These are phyloP conservation scores for Umbelopsis ramanniana DNA, from an alignment of 192 early-diverging fungal genomes.

Conservation along the genomic window DNA sequence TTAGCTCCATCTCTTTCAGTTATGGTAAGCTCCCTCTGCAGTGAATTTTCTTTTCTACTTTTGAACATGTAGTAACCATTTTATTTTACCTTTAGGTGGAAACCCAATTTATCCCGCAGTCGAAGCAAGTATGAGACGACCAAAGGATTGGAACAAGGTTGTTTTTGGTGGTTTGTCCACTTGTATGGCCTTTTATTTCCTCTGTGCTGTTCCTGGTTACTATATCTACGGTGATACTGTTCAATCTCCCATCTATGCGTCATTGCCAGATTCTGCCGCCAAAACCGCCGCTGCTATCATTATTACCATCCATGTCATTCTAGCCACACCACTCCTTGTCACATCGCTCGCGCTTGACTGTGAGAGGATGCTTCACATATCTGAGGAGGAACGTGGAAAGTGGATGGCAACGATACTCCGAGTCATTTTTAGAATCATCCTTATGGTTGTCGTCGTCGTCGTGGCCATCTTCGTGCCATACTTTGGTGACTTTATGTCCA, in stretches of 20 bases:
- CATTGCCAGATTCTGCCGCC: constrained; percentile 64
- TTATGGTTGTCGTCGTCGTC: constrained; percentile 59
- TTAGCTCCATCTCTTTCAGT: constrained; percentile 83
- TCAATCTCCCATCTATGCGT: constrained; percentile 71
- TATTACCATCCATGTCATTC: constrained; percentile 82
- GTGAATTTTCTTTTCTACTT: no score
- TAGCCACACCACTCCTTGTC: constrained; percentile 78
- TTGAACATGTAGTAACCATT: no score
- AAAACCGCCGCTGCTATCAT: constrained; percentile 70
- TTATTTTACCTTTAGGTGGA: constrained; percentile 44
- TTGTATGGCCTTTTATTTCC: constrained; percentile 70
- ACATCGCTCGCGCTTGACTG: constrained; percentile 76
- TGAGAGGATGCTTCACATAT: constrained; percentile 70
- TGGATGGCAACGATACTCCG: constrained; percentile 61
- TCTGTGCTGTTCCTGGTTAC: constrained; percentile 76
- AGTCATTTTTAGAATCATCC: constrained; percentile 52
- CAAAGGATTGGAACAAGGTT: constrained; percentile 69
- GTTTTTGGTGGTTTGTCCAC: constrained; percentile 62
- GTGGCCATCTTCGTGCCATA: constrained; percentile 74
- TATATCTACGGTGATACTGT: constrained; percentile 69
- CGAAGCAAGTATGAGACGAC: constrained; percentile 79
- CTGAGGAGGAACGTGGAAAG: constrained; percentile 52
- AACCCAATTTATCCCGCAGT: constrained; percentile 86
- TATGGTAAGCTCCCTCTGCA: constrained; percentile 44
- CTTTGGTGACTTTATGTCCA: constrained; percentile 78